Evolutionary conservation across 495 filamentous ascomycete species (phyloP), one percentile per base, ranked within the genome.

Genomic region (Xylaria sp.): DNA sequence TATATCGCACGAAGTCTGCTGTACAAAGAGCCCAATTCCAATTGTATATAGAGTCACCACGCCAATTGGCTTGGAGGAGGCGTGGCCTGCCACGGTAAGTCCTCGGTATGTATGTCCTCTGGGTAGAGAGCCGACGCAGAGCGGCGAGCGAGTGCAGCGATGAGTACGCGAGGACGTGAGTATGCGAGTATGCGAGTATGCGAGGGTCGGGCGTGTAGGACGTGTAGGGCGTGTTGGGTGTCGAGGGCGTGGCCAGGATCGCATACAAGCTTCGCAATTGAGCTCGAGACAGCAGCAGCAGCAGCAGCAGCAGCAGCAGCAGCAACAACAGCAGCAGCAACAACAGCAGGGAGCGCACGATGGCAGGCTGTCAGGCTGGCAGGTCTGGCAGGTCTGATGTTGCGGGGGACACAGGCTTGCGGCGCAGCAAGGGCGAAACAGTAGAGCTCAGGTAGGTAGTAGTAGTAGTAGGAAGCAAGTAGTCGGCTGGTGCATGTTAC

Each of bases 1-100:
- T 43, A 43, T 35, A 14, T 57, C 37, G 66, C 53, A 53, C 50
- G 53, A 72, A 62, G 41, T 33, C 29, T 62, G 50, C 40, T 48
- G 35, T 40, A 71, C 70, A 72, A 72, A 72, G 63, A 55, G 63
- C 43, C 53, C 55, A 50, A 46, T 68, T 43, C 53, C 55, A 50
- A 46, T 68, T 43, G 70, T 44, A 62, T 44, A 67, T 44, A 53
- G 44, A 35, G 33, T 29, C 55, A 62, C 33, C 24, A 50, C 26
- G 11, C 46, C 70, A 72, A 72, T 72, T 72, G 63, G 24, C 41
- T 58, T 24, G 46, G n/a, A 52, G 29, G 24, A 11, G 57, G 58
- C 2, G 46, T 43, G 46, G 37, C 33, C 21, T 44, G 26, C 29
- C 29, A 46, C 29, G 8, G 57, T 35, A 62, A 14, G n/a, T 31